phyloP scores from a whole-genome alignment of 2,329 filamentous ascomycete species.

The Cladosporium sp. region DNA sequence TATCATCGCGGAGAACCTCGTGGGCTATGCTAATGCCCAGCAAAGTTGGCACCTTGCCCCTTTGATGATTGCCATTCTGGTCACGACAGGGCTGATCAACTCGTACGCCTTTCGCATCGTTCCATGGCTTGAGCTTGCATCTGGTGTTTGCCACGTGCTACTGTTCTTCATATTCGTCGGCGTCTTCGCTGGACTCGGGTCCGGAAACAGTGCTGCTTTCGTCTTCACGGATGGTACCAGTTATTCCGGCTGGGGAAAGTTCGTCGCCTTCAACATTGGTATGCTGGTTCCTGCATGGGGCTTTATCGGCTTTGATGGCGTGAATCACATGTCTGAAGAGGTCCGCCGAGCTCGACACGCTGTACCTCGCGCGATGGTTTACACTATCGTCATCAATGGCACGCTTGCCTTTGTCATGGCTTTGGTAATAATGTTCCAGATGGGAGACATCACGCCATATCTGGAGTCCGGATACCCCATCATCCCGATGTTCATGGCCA shows the following conservation, averaged over 20 bases:
- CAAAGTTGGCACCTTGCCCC: conserved; percentile 36
- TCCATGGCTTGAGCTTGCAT: conserved; percentile 16
- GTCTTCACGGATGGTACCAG: conserved; percentile 12
- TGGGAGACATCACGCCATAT: conserved; percentile 28
- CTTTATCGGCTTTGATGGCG: conserved; percentile 13
- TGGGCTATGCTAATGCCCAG: conserved; percentile 23
- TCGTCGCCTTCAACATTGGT: conserved; percentile 9
- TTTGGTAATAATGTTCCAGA: conserved; percentile 36
- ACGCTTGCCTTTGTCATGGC: conserved; percentile 37
- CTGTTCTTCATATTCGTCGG: conserved; percentile 15
- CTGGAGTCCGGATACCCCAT: conserved; percentile 13
- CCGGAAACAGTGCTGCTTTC: conserved; percentile 10
- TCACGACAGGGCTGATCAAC: conserved; percentile 28
- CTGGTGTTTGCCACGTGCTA: conserved; percentile 15
- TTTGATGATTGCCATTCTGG: conserved; percentile 34
- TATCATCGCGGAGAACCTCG: conserved; percentile 26
- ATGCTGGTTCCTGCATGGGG: conserved; percentile 12
- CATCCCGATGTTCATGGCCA: conserved; percentile 13
- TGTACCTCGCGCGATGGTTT: conserved; percentile 35
- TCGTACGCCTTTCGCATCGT: conserved; percentile 35
- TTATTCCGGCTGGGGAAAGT: conserved; percentile 10
- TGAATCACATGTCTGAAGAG: conserved; percentile 39
- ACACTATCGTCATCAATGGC: conserved; percentile 35
- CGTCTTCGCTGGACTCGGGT: conserved; percentile 13
- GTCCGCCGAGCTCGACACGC: conserved; percentile 27